Base-by-base conservation (phyloP, 139 green algal species). In the Asterochloris sp. region DNA sequence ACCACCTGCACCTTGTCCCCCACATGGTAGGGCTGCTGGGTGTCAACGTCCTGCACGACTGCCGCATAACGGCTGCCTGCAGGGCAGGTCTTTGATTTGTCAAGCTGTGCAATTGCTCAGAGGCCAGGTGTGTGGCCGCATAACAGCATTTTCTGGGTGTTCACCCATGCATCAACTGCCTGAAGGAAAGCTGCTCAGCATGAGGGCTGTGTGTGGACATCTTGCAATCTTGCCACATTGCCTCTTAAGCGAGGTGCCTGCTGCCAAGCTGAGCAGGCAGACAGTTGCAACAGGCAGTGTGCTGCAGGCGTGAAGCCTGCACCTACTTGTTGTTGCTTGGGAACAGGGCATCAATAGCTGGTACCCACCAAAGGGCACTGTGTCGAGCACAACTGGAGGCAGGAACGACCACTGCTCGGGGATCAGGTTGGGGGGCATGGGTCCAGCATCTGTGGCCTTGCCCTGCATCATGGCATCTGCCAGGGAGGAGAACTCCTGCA, bases 351-450 rank as follows among this genome's bases (percentile, higher is more conserved):
- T 54, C 26, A 77, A 13, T 38, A 66, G 23, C 16, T 13, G 60
- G 6, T 64, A 19, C 27, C 27, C 54, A 81, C 87, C 87, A 24
- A 27, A 66, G 13, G 93, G 91, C 47, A 87, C 83, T 11, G 71
- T 78, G 85, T 97, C 94, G 27, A 90, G 19, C 47, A 96, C 84
- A n/a, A 98, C 93, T 0, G 91, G 90, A 0, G 89, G 83, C 68
- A 97, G 84, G 38, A 98, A 85, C 29, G 90, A 91, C 79, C 93
- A 85, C 83, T 91, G 87, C 67, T 82, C 74, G 29, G 62, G 15
- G 29, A 93, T 69, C 82, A 93, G 87, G 86, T 96, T 86, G 63
- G 93, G 92, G 0, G 93, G 93, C 0, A 71, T 60, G 6, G 85
- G 76, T 1, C 89, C 89, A 1, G 79, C 67, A 11, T 68, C n/a